These are phyloP conservation scores for Ogataea hybrid DNA, from an alignment of 1,139 yeast species.

Conservation along the genomic window DNA sequence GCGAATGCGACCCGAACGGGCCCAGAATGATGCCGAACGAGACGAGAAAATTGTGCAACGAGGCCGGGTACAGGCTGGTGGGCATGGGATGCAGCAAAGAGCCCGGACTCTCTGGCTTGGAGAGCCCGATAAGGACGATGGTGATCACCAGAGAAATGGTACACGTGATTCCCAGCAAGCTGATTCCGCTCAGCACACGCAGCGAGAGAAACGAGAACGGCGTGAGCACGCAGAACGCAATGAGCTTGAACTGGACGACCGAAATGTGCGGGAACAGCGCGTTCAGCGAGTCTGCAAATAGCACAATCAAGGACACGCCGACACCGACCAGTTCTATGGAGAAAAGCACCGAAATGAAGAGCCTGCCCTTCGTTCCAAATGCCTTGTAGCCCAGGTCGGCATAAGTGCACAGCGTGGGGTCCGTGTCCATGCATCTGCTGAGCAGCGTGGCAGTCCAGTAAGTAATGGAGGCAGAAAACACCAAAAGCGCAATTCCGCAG, in stretches of 20 bases:
- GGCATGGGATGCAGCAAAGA: constrained; percentile 44
- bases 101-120: constrained; percentile 44
- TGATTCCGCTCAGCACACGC: constrained; percentile 44
- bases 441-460: constrained; percentile 67
- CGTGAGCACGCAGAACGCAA: constrained; percentile 44
- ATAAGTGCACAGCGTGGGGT: constrained; percentile 81
- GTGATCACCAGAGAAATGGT: constrained; percentile 43
- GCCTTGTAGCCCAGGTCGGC: constrained; percentile 58
- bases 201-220: constrained; percentile 46
- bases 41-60: constrained; percentile 41
- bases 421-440: constrained; percentile 74
- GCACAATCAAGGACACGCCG: constrained; percentile 53
- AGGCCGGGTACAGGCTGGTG: constrained; percentile 44
- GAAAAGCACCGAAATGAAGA: constrained; percentile 68
- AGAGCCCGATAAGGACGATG: constrained; percentile 43
- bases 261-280: constrained; percentile 41
- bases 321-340: constrained; percentile 60
- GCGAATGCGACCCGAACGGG: constrained; percentile 64
- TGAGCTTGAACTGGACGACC: constrained; percentile 38
- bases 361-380: constrained; percentile 46
- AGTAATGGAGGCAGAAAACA: constrained; percentile 60
- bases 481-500: constrained; percentile 55
- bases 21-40: constrained; percentile 59
- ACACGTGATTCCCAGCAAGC: constrained; percentile 48
- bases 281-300: constrained; percentile 52